phyloP scores from a whole-genome alignment of 768 basidiomycete species.

The Pseudohyphozyma bogoriensis region DNA sequence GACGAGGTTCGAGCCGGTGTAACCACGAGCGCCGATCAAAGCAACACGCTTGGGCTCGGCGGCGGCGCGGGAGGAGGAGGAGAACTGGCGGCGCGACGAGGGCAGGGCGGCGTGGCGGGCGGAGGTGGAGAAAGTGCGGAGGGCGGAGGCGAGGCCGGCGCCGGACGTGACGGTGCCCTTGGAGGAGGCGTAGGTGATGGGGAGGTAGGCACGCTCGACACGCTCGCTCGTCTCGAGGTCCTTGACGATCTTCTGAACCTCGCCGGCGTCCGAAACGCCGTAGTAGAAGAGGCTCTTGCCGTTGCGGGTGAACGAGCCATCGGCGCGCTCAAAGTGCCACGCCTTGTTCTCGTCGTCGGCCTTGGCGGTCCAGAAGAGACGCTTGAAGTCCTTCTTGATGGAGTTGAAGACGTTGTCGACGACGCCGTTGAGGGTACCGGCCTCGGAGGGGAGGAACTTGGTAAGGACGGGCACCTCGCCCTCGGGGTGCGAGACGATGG shows the following conservation, averaged over 20 bases:
- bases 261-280: constrained; percentile 77
- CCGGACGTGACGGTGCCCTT: constrained; percentile 21
- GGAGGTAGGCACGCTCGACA: constrained; percentile 80
- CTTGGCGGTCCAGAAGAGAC: constrained; percentile 95
- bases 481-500: constrained; percentile 82
- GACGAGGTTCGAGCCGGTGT: constrained; percentile 85
- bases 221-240: constrained; percentile 54
- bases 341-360: constrained; percentile 91
- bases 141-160: constrained; percentile 33
- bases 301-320: constrained; percentile 91
- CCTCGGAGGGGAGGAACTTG: constrained; percentile 77
- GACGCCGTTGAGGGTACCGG: constrained; percentile 84
- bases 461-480: constrained; percentile 84
- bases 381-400: constrained; percentile 87
- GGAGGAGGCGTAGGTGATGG: constrained; percentile 45
- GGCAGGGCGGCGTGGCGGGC: constrained; percentile 34
- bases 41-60: constrained; percentile 69
- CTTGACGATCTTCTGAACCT: constrained; percentile 78
- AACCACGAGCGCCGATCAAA: constrained; percentile 90
- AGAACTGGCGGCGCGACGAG: constrained; percentile 37
- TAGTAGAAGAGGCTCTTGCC: constrained; percentile 97
- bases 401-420: constrained; percentile 94
- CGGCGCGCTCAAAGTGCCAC: constrained; percentile 98
- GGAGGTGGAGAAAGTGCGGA: constrained; percentile 54
- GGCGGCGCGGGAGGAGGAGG: constrained; percentile 41